A percentile compares a stretch with the other conserved stretches of the same genome.
Evolutionary conservation across 176 grass and related monocot species (phyloP).

Genomic region (Triticum urartu): DNA sequence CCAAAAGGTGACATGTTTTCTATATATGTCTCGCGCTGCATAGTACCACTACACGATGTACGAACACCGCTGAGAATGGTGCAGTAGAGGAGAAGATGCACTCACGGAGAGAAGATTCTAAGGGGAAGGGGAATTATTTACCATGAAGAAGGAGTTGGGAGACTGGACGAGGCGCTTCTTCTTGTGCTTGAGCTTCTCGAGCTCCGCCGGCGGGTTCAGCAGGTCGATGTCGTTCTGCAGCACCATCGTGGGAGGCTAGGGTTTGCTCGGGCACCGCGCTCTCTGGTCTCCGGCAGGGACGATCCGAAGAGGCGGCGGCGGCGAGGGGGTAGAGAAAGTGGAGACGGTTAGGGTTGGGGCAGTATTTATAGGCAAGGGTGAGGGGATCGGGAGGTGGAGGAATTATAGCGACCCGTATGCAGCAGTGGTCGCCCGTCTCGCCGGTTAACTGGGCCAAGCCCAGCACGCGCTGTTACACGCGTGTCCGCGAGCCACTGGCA

Average conservation of each 20-base stretch:
- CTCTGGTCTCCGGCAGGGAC: constrained; percentile 15
- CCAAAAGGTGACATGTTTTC: neutral
- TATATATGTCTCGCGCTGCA: too few relatives aligned
- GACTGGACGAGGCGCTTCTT: constrained; percentile 92
- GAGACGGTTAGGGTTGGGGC: constrained; percentile 6
- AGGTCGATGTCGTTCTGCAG: constrained; percentile 86
- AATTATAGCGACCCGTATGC: too few relatives aligned
- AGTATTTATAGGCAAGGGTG: neutral
- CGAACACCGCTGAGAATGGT: neutral
- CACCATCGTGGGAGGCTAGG: constrained; percentile 29
- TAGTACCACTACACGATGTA: too few relatives aligned
- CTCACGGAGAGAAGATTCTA: too few relatives aligned
- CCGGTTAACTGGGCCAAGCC: too few relatives aligned
- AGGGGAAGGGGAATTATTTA: neutral
- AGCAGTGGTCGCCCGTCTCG: too few relatives aligned
- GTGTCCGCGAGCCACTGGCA: too few relatives aligned
- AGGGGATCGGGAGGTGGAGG: neutral
- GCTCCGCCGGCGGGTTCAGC: constrained; percentile 76
- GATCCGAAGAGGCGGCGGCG: neutral
- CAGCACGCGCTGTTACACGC: too few relatives aligned
- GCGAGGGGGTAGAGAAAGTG: neutral
- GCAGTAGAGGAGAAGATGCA: neutral
- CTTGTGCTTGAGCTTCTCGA: constrained; percentile 91
- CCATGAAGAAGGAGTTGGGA: constrained; percentile 86
- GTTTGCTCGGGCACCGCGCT: constrained; percentile 22